These are phyloP conservation scores for Bathelium albidoporum DNA, from an alignment of 495 filamentous ascomycete genomes.

Conservation along the genomic window DNA sequence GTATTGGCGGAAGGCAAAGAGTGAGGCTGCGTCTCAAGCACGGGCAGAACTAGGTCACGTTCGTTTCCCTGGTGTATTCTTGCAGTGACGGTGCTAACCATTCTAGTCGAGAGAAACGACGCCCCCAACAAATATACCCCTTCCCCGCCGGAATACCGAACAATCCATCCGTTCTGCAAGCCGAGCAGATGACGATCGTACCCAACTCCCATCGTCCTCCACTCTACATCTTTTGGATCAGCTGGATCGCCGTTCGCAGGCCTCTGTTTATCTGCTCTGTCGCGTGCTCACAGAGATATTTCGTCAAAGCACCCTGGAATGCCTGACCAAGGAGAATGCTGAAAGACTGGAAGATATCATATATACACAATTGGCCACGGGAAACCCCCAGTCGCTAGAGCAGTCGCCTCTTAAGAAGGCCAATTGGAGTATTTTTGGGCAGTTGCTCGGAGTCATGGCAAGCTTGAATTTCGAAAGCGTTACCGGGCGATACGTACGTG, in stretches of 20 bases:
- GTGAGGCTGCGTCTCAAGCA: constrained; percentile 63
- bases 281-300: constrained; percentile 90
- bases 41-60: constrained; percentile 56
- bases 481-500: constrained; percentile 63
- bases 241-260: constrained; percentile 68
- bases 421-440: constrained; percentile 89
- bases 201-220: neutral
- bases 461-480: constrained; percentile 79
- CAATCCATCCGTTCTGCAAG: neutral
- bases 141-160: constrained; percentile 4
- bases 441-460: constrained; percentile 90
- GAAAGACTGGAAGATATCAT: constrained; percentile 88
- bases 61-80: constrained; percentile 17
- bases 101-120: neutral
- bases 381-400: constrained; percentile 73
- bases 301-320: constrained; percentile 65
- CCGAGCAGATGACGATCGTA: neutral
- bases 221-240: neutral
- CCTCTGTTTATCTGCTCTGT: constrained; percentile 91
- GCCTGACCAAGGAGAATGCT: constrained; percentile 54
- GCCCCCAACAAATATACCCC: neutral
- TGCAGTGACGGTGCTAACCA: constrained; percentile 8
- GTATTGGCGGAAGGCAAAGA: constrained; percentile 92
- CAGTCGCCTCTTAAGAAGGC: constrained; percentile 72
- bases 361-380: constrained; percentile 77